These are phyloP conservation scores for Betula pendula DNA, from an alignment of 306 rosid genomes.

Conservation along the genomic window DNA sequence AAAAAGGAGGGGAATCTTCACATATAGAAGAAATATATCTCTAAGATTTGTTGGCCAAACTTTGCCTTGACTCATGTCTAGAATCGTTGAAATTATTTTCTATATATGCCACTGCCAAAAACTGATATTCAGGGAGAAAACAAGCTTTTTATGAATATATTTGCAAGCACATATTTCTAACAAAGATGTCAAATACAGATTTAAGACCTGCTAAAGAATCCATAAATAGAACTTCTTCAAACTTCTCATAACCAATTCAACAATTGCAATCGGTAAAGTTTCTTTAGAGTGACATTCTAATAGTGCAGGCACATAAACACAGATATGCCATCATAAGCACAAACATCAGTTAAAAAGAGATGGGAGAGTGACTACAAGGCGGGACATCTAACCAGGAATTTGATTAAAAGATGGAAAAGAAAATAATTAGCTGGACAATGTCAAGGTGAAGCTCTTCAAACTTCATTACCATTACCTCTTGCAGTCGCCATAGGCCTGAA, in stretches of 20 bases:
- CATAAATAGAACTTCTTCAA: neutral
- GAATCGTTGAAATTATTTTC: neutral
- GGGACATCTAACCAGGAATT: neutral
- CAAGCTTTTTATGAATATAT: no score
- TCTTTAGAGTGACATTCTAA: neutral
- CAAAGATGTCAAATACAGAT: neutral
- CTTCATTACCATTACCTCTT: slow-evolving; percentile 55
- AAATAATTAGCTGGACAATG: neutral
- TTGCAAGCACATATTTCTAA: neutral
- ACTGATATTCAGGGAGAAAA: neutral
- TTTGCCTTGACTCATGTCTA: neutral
- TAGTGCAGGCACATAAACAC: neutral
- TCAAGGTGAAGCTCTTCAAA: slow-evolving; percentile 14
- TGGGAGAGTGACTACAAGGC: neutral
- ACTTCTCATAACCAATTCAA: neutral
- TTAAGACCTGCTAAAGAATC: neutral
- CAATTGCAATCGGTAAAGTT: neutral
- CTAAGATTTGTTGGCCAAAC: neutral
- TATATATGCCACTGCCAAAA: neutral
- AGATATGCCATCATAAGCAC: neutral
- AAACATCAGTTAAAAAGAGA: no score
- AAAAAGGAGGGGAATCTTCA: no score
- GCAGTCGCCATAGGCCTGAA: slow-evolving; percentile 68
- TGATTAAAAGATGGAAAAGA: neutral
- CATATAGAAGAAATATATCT: neutral